Evolutionary conservation across 495 filamentous ascomycete species (phyloP), one percentile per base, ranked within the genome.

Genomic region (Podospora appendiculata): DNA sequence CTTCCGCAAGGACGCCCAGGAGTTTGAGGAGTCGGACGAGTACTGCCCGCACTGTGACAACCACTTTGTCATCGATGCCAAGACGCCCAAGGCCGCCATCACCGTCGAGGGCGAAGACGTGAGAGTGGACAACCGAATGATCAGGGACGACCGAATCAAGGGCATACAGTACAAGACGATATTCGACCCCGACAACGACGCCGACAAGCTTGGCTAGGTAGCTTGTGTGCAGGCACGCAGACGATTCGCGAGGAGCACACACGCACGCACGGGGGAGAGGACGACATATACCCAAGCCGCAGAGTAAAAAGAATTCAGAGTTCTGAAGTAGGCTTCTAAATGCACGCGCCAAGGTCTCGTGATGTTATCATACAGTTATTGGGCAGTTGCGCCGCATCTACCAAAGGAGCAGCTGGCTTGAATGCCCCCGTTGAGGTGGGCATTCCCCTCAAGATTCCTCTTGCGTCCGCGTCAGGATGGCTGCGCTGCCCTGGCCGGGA

Each of bases 1-100:
- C 68, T 98, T 98, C 78, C 86, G 93, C 44, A 98, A 97, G 72
- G 87, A 96, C 60, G 83, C 84, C 14, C 68, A 79, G 47, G 87
- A 96, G 65, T 96, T 95, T 63, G 93, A 98, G 60, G 94, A 96
- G 57, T 88, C 89, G 66, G 94, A 98, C 75, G 94, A 98, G 70
- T 97, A 95, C 74, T 97, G 93, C 73, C 94, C 93, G n/a, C 87
- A 96, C 72, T 98, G 93, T 76, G 93, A 98, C 68, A 98, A 98
- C 69, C 93, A 97, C 70, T 98, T 90, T 64, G 86, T 97, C 18
- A 70, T 97, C 52, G 91, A 96, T 14, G 93, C 93, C 19, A 63
- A 85, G 51, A 87, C 84, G 17, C 88, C 93, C 9, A 87, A 90
- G 69, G 77, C 90, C 8, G 75, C 83, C 35, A 68, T 98, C 48